Conservation (phyloP, 2,329 filamentous ascomycete species). For the Phialophora tarda region DNA sequence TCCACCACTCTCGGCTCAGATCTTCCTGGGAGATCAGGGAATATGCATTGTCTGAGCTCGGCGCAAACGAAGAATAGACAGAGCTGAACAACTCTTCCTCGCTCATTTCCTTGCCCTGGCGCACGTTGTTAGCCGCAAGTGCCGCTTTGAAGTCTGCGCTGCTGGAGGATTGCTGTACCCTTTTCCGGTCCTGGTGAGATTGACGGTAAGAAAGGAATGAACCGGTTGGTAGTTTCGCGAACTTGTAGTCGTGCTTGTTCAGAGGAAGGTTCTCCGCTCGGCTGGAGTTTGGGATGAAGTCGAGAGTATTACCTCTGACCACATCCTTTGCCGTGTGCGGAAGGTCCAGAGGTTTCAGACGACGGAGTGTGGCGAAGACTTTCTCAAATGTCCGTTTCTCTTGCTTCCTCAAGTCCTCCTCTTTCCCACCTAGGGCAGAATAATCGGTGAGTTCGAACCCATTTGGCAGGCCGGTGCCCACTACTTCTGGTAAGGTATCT, state of each 20-base stretch:
- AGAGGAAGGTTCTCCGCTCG: constrained; percentile 37
- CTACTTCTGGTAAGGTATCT: constrained; percentile 8
- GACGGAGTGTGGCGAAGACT: constrained; percentile 50
- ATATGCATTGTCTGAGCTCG: constrained; percentile 53
- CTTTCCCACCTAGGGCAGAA: constrained; percentile 32
- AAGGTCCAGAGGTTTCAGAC: constrained; percentile 48
- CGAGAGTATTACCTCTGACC: constrained; percentile 40
- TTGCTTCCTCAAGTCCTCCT: constrained; percentile 40
- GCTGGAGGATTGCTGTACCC: constrained; percentile 11
- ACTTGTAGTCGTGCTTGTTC: constrained; percentile 50
- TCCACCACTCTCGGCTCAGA: constrained; percentile 55
- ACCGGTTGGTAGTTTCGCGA: constrained; percentile 48
- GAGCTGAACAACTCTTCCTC: constrained; percentile 47
- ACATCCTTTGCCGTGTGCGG: constrained; percentile 47
- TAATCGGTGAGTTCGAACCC: constrained; percentile 71
- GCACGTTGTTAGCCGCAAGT: constrained; percentile 24
- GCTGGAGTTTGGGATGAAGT: constrained; percentile 23
- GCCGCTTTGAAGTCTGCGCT: constrained; percentile 23
- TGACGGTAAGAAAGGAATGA: constrained; percentile 51
- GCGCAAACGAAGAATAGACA: constrained; percentile 57
- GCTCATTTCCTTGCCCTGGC: constrained; percentile 11
- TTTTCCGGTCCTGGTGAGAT: constrained; percentile 15
- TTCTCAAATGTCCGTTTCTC: constrained; percentile 51
- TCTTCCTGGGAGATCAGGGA: constrained; percentile 51
- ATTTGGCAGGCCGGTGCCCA: constrained; percentile 66